These are phyloP conservation scores for Blastocystis sp. DNA, from an alignment of 352 stramenopile genomes.

Conservation along the genomic window DNA sequence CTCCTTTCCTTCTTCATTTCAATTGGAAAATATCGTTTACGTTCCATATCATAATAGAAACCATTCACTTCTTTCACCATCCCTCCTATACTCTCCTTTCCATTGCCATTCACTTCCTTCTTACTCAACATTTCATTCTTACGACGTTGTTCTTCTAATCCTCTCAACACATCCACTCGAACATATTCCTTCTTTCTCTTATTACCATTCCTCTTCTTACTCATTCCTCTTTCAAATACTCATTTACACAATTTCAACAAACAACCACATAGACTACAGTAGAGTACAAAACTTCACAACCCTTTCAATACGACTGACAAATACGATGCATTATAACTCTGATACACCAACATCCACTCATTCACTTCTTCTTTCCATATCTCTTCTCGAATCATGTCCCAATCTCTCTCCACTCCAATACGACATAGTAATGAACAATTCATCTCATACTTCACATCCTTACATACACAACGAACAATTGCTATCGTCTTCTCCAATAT, in stretches of 20 bases:
- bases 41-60: constrained; percentile 18
- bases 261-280: no score
- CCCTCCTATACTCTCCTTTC: no score
- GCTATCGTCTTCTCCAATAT: neutral
- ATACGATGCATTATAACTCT: no score
- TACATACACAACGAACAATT: no score
- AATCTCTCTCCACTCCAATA: neutral
- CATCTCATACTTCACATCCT: no score
- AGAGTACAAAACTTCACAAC: no score
- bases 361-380: neutral
- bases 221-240: neutral
- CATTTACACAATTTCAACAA: no score
- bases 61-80: neutral
- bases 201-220: neutral
- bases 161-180: neutral
- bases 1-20: neutral
- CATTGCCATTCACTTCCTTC: no score
- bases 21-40: constrained; percentile 21
- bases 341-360: no score
- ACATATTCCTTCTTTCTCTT: neutral
- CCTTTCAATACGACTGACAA: no score
- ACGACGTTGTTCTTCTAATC: neutral
- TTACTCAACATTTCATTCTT: neutral
- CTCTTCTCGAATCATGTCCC: neutral
- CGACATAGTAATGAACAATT: neutral